Percentiles rank a stretch among this genome's conserved stretches.
phyloP scores from a whole-genome alignment of 148 eudicot species.

The Dysphania ambrosioides region DNA sequence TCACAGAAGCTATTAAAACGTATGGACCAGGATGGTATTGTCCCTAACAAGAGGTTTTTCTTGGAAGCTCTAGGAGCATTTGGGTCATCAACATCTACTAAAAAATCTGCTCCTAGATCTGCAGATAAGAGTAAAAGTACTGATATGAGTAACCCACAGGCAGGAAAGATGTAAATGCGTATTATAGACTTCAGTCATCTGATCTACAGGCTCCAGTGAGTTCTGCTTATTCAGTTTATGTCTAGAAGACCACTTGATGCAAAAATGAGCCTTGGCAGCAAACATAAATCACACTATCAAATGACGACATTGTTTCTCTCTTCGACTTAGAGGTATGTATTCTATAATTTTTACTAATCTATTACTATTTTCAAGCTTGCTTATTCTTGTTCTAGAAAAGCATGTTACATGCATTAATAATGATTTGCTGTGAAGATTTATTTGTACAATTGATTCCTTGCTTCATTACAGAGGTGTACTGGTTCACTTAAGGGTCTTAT shows the following conservation, averaged over 20 bases:
- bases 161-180: slow-evolving; percentile 9
- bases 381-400: background rate
- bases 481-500: background rate
- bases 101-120: slow-evolving; percentile 27
- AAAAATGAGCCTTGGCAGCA: background rate
- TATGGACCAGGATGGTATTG: slow-evolving; percentile 83
- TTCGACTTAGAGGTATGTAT: slow-evolving; percentile 9
- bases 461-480: background rate
- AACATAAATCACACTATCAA: background rate
- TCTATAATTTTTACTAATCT: background rate
- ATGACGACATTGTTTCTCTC: background rate
- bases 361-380: background rate
- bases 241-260: slow-evolving; percentile 1
- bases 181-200: background rate
- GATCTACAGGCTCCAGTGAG: background rate
- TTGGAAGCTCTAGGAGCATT: slow-evolving; percentile 80
- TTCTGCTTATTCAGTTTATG: background rate
- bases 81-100: slow-evolving; percentile 40
- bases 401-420: background rate
- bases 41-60: slow-evolving; percentile 69
- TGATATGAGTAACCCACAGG: slow-evolving; percentile 6
- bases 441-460: background rate
- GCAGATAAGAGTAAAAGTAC: slow-evolving; percentile 14
- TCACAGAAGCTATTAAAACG: slow-evolving; percentile 47
- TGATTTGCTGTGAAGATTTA: background rate